A percentile compares a stretch with the other conserved stretches of the same genome.
These are phyloP conservation scores for Schizopora paradoxa DNA, from an alignment of 1,284 basidiomycete species.

Conservation along the genomic window DNA sequence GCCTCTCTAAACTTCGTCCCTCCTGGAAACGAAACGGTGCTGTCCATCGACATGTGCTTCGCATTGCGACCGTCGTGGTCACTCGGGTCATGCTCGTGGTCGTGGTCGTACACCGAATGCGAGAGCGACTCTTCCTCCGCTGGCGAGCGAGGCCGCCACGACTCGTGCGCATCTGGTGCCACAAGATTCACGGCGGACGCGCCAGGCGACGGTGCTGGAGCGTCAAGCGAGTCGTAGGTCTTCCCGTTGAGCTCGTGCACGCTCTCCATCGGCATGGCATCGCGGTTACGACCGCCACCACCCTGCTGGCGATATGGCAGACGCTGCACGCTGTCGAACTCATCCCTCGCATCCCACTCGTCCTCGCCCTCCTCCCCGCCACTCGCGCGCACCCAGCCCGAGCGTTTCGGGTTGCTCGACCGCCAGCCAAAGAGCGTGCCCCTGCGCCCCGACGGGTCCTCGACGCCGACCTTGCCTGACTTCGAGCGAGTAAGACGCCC, in stretches of 20 bases:
- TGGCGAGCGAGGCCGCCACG: constrained; percentile 1
- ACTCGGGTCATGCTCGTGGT: background rate
- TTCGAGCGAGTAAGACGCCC: constrained; percentile 15
- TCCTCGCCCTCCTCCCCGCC: constrained; percentile 15
- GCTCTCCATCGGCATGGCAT: background rate
- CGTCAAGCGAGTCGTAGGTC: background rate
- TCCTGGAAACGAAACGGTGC: constrained; percentile 10
- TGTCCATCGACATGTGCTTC: constrained; percentile 11
- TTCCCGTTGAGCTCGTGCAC: background rate
- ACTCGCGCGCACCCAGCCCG: constrained; percentile 14
- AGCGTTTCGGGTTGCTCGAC: constrained; percentile 3
- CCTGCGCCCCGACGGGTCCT: constrained; percentile 3
- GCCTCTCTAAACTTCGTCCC: constrained; percentile 17
- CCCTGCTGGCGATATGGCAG: background rate
- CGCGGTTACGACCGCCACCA: background rate
- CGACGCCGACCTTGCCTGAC: constrained; percentile 12
- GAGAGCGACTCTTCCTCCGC: background rate
- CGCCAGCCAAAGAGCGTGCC: constrained; percentile 16
- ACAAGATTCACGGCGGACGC: background rate
- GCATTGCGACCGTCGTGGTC: background rate
- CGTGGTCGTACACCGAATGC: background rate
- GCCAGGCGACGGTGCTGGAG: constrained; percentile 1
- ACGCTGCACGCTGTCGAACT: constrained; percentile 1
- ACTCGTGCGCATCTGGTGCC: constrained; percentile 3
- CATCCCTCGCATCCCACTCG: constrained; percentile 15